Base-by-base conservation (phyloP, 2,329 filamentous ascomycete species). In the Ophiostoma perfectum region DNA sequence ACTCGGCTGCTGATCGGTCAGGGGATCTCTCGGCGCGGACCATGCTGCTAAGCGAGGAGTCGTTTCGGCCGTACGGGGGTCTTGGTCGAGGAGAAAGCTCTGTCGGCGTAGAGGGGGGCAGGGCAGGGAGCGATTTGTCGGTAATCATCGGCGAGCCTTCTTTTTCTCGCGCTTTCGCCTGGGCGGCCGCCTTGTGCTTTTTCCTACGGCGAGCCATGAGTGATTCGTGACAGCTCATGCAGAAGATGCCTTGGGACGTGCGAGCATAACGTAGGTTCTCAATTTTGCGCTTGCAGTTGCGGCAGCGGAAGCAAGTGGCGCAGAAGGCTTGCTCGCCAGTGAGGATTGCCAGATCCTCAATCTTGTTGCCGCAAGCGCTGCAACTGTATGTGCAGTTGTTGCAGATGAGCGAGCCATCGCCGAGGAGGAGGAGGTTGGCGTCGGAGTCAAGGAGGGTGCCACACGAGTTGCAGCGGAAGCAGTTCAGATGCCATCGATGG, bases 301-400 rank as follows among this genome's bases (percentile, higher is more conserved):
- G 87, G 81, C 95, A 99, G 75, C 93, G 88, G 81, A 99, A 99
- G 80, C 95, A 99, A 69, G 92, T 94, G 60, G 93, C 93, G 80
- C 95, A 99, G 78, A 97, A 99, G 62, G 95, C 95, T 80, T 99
- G 94, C 76, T 99, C 95, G 72, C 95, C 95, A 0, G 95, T 99
- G 73, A 99, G 83, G 78, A 99, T 99, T 72, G 95, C 95, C 71
- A 98, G 84, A 77, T 99, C 95, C 78, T 99, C 95, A 73, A 99
- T 99, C 83, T 99, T 99, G 82, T 96, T 94, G 70, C 89, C 88
- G 79, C 95, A 99, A 67, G 93, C 93, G 78, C 89, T 97, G 83
- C 95, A 99, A 83, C 93, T 97, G 79, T 99, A 99, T 67, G 95
- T 98, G 82, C 95, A 99, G 80, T 97, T 97, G 82, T 97, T 98